Evolutionary conservation across 768 basidiomycete species (phyloP), one percentile per base, ranked within the genome.

Genomic region (Pleurotus platypus): DNA sequence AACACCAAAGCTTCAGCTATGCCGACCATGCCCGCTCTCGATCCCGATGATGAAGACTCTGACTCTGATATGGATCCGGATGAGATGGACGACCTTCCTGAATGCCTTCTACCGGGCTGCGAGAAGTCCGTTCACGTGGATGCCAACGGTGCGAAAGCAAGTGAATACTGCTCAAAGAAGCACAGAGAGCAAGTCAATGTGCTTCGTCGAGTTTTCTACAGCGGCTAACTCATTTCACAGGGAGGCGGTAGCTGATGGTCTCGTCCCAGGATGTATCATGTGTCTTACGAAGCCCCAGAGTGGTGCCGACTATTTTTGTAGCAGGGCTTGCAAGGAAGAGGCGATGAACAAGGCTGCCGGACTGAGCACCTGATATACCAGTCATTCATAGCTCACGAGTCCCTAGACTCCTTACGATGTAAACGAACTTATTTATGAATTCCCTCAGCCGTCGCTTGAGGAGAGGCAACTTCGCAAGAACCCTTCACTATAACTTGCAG

Each of bases 291-390:
- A 80, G 58, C 86, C 86, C 18, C 85, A 87, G 66, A 78, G 79
- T 57, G 75, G 75, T 39, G 71, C 66, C 4, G 84, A 87, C 70
- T 85, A 86, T 66, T 87, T 87, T 66, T 87, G 86, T 62, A 75
- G 81, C 15, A 69, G 74, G 57, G 73, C 73, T 2, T 87, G 86
- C 66, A 78, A 78, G 62, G 82, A 85, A 46, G 78, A 85, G 61
- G 81, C 85, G 42, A 68, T 84, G 76, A 77, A 72, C 56, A 86
- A 87, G 69, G 45, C 46, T 20, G 43, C 54, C 11, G 53, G 48
- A 24, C 61, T 70, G 46, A 68, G 45, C 8, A 54, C 51, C 15
- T 54, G 39, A 42, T 45, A 22, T 45, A n/a, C n/a, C 9, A 1
- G 9, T 9, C 1, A 9, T 1, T 35, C 9, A 35, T 4, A 35